Percentiles rank a stretch among this genome's conserved stretches.
These are phyloP conservation scores for Straminergon stramineum DNA, from an alignment of 225 moss, liverwort and hornwort genomes.

Conservation along the genomic window DNA sequence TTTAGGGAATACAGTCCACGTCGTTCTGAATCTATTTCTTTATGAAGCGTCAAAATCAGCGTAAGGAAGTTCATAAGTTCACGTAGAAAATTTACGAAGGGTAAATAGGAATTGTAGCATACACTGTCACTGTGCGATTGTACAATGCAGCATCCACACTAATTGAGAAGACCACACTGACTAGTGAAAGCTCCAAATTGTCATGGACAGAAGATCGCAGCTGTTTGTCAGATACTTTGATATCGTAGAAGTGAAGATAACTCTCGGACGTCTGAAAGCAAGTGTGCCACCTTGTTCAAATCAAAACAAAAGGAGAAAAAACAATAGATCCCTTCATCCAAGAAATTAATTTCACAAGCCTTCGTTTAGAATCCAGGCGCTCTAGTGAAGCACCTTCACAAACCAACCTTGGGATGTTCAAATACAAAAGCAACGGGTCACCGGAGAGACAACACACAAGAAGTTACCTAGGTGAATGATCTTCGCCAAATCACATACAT, in stretches of 20 bases:
- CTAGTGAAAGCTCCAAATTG: slow-evolving; percentile 50
- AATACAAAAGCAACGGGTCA: not conserved
- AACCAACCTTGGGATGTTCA: not conserved
- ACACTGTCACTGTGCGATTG: slow-evolving; percentile 76
- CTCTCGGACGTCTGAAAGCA: slow-evolving; percentile 81
- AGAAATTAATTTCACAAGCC: not conserved
- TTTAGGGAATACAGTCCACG: not conserved
- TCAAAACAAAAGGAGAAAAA: not conserved
- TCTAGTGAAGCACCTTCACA: not conserved
- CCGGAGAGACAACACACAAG: not conserved
- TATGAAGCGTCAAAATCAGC: not conserved
- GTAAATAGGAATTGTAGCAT: slow-evolving; percentile 11
- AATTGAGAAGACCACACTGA: slow-evolving; percentile 51
- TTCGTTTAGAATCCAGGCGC: not conserved
- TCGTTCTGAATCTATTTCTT: not conserved
- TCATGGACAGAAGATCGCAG: slow-evolving; percentile 73
- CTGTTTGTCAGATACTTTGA: slow-evolving; percentile 66
- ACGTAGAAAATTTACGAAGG: not conserved
- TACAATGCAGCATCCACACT: slow-evolving; percentile 66
- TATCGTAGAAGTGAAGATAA: slow-evolving; percentile 79
- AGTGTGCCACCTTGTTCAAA: not conserved
- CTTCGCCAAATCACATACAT: not conserved
- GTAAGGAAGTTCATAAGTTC: not conserved
- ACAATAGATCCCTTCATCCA: not conserved
- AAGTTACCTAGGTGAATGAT: not conserved